phyloP scores from a whole-genome alignment of 495 filamentous ascomycete species.

The Penicillium herquei region DNA sequence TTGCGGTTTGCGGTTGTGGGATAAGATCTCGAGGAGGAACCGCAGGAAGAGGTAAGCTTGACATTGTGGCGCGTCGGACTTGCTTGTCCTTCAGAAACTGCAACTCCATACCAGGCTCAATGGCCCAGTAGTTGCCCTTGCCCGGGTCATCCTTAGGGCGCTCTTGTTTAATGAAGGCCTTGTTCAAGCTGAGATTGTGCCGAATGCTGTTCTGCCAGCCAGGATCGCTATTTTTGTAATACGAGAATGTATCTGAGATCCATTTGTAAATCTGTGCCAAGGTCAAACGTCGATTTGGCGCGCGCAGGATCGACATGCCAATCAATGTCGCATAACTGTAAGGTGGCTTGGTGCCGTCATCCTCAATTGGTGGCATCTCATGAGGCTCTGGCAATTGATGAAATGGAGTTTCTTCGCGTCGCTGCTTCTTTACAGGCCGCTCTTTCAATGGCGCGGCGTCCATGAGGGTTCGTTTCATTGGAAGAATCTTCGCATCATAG shows the following conservation, averaged over 20 bases:
- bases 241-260: conserved; percentile 91
- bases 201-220: conserved; percentile 99
- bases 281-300: conserved; percentile 78
- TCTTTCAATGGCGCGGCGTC: conserved; percentile 77
- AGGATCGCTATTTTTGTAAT: conserved; percentile 77
- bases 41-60: conserved; percentile 41
- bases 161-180: conserved; percentile 95
- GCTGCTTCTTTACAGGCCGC: conserved; percentile 60
- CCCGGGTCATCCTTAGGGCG: conserved; percentile 96
- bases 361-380: conserved; percentile 75
- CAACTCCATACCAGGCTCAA: conserved; percentile 81
- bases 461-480: conserved; percentile 65
- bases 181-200: conserved; percentile 96
- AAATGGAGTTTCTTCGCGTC: conserved; percentile 45
- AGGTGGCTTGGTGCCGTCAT: conserved; percentile 84
- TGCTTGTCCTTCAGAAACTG: conserved; percentile 87
- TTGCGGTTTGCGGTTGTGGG: conserved; percentile 27
- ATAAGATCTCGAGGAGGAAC: conserved; percentile 34
- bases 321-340: conserved; percentile 96
- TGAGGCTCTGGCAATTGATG: conserved; percentile 65
- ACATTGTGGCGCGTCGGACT: conserved; percentile 54
- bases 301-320: conserved; percentile 92
- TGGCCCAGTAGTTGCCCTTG: conserved; percentile 98
- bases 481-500: conserved; percentile 54
- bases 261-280: conserved; percentile 98